A percentile compares a stretch with the other conserved stretches of the same genome.
phyloP scores from a whole-genome alignment of 2,329 filamentous ascomycete species.

The Alternaria metachromatica region DNA sequence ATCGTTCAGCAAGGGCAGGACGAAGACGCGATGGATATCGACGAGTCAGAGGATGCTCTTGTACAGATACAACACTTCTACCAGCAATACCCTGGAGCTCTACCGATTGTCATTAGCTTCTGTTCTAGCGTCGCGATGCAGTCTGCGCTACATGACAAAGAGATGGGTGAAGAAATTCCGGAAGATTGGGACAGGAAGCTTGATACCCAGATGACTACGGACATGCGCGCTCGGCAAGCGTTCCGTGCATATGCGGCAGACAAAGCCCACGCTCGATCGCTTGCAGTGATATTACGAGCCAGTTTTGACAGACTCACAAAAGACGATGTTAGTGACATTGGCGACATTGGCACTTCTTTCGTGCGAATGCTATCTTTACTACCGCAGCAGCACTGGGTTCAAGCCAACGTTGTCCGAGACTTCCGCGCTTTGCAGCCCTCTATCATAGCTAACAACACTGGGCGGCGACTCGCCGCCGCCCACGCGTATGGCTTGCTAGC shows the following conservation, averaged over 20 bases:
- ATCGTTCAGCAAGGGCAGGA: conserved; percentile 48
- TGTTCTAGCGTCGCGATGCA: conserved; percentile 67
- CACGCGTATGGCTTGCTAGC: conserved; percentile 78
- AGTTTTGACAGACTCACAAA: conserved; percentile 54
- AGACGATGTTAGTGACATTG: conserved; percentile 50
- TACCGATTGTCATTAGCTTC: conserved; percentile 74
- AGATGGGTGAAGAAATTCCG: conserved; percentile 63
- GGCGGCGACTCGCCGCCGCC: conserved; percentile 70
- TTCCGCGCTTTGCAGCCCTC: conserved; percentile 62
- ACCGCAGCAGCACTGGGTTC: conserved; percentile 54
- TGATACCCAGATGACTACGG: conserved; percentile 73
- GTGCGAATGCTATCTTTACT: conserved; percentile 63
- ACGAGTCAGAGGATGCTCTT: conserved; percentile 33
- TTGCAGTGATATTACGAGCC: conserved; percentile 53
- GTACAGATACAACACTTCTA: conserved; percentile 40
- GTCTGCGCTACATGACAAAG: conserved; percentile 58
- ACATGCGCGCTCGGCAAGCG: conserved; percentile 67
- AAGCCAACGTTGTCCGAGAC: conserved; percentile 40
- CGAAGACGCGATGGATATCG: conserved; percentile 45
- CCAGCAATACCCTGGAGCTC: conserved; percentile 57
- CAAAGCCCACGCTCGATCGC: conserved; percentile 42
- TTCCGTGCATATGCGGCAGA: conserved; percentile 60
- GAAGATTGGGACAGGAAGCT: conserved; percentile 86
- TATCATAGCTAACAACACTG: conserved; percentile 74
- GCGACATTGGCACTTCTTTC: conserved; percentile 57